A percentile compares a stretch with the other conserved stretches of the same genome.
These are phyloP conservation scores for Hypoxylon cercidicola DNA, from an alignment of 495 filamentous ascomycete genomes.

Conservation along the genomic window DNA sequence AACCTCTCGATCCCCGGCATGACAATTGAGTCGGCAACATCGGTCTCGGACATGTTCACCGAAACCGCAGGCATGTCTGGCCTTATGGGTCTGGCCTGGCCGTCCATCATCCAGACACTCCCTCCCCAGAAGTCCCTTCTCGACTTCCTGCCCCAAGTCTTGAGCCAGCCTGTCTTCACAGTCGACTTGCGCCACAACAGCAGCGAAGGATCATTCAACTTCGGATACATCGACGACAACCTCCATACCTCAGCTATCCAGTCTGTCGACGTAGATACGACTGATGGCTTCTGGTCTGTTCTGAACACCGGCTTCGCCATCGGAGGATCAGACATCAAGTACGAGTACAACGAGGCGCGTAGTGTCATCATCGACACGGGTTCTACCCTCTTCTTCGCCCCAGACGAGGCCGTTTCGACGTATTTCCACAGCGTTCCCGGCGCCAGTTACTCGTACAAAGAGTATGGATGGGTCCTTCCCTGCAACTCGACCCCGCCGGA, in stretches of 20 bases:
- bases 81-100: constrained; percentile 54
- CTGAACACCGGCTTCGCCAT: constrained; percentile 67
- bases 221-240: constrained; percentile 75
- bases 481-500: constrained; percentile 68
- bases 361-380: constrained; percentile 78
- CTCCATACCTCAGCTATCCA: constrained; percentile 61
- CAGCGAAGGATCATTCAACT: constrained; percentile 76
- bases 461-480: constrained; percentile 72
- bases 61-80: constrained; percentile 46
- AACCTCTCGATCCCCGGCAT: constrained; percentile 67
- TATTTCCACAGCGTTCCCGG: constrained; percentile 74
- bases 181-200: constrained; percentile 72
- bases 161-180: constrained; percentile 68
- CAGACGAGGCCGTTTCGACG: constrained; percentile 64
- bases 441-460: constrained; percentile 62
- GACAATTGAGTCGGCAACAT: constrained; percentile 58
- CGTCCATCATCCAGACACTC: constrained; percentile 51
- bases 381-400: constrained; percentile 75
- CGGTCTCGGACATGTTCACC: constrained; percentile 44
- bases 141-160: constrained; percentile 67
- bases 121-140: constrained; percentile 71
- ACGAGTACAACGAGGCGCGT: constrained; percentile 51
- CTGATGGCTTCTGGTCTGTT: constrained; percentile 70
- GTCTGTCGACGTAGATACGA: constrained; percentile 71
- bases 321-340: constrained; percentile 58